Evolutionary conservation across 495 filamentous ascomycete genomes (phyloP).

Genomic region (Margaritispora aquatica): DNA sequence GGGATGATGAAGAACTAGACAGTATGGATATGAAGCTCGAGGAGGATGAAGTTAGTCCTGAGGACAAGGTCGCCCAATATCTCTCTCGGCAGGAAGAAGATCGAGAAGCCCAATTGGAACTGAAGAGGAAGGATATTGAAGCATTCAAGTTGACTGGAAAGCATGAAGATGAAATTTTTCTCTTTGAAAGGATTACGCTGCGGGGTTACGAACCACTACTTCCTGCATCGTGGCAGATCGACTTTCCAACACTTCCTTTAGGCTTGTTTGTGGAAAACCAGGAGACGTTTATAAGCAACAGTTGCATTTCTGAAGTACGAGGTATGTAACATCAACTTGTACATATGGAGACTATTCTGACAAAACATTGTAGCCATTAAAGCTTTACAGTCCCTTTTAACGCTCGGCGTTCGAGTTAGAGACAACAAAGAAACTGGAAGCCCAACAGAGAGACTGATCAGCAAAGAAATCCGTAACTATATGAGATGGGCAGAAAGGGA

Average conservation of each 20-base stretch:
- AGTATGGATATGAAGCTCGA: not conserved
- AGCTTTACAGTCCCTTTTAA: conserved; percentile 18
- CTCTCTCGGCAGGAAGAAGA: conserved; percentile 18
- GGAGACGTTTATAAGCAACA: conserved; percentile 41
- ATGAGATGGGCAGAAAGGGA: conserved; percentile 25
- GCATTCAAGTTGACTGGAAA: conserved; percentile 24
- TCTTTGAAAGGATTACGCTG: conserved; percentile 49
- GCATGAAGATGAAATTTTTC: conserved; percentile 43
- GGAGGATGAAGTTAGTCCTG: conserved; percentile 3
- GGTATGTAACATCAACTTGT: conserved; percentile 13
- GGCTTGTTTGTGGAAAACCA: conserved; percentile 45
- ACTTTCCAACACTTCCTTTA: conserved; percentile 55
- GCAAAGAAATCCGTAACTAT: conserved; percentile 15
- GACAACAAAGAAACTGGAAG: not conserved
- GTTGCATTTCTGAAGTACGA: not conserved
- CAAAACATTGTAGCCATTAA: conserved; percentile 10
- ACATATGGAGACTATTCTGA: not conserved
- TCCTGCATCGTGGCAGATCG: conserved; percentile 46
- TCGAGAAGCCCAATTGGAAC: conserved; percentile 16
- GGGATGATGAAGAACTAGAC: not conserved
- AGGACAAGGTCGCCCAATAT: conserved; percentile 21
- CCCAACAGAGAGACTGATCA: conserved; percentile 14
- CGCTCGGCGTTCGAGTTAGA: conserved; percentile 14
- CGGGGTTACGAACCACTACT: conserved; percentile 57
- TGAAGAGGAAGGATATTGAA: conserved; percentile 13